Base-by-base conservation (phyloP, 2,329 filamentous ascomycete species). In the Apiospora saccharicola region DNA sequence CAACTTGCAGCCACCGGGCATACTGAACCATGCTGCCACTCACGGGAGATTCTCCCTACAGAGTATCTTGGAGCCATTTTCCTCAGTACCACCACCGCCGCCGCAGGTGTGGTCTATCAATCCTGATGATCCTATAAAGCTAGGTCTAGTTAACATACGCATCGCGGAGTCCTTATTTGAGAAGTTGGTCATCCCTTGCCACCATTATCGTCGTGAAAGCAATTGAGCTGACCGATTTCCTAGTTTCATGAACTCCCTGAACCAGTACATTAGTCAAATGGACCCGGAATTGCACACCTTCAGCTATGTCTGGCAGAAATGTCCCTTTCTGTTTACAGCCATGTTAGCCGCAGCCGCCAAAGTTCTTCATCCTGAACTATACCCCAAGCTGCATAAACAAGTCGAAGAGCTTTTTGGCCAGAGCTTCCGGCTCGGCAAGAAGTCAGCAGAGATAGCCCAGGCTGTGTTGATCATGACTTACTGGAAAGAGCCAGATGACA, bases 401-500 rank as follows among this genome's bases (percentile, higher is more conserved):
- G 75, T 79, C 19, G 81, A 84, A 64, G 74, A 75, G 26, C 72
- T 82, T 4, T 76, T 82, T 12, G 73, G 75, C 8, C 74, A 80
- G 12, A 75, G 74, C 14, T 81, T 85, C 53, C 74, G 77, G 3
- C 74, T 75, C 2, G 83, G 82, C 22, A 74, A 72, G 1, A 84
- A 84, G 67, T 85, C 82, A 0, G 75, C 78, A 1, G 83, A 85
- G 69, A 80, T 80, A 8, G 81, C 82, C 1, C 83, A 85, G 72
- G 82, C 80, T 0, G 80, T 84, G 12, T 75, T 82, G n/a, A 74
- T 83, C 12, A 71, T 82, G 7, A 84, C 83, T 1, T 83, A 83
- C 73, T 85, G 82, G 82, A 85, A 85, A 74, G 81, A 84, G 53
- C 81, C 82, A 3, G 80, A 82, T 10, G 83, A 85, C 72, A 82